These are phyloP conservation scores for Lactarius sanguifluus DNA, from an alignment of 768 basidiomycete species.

Conservation along the genomic window DNA sequence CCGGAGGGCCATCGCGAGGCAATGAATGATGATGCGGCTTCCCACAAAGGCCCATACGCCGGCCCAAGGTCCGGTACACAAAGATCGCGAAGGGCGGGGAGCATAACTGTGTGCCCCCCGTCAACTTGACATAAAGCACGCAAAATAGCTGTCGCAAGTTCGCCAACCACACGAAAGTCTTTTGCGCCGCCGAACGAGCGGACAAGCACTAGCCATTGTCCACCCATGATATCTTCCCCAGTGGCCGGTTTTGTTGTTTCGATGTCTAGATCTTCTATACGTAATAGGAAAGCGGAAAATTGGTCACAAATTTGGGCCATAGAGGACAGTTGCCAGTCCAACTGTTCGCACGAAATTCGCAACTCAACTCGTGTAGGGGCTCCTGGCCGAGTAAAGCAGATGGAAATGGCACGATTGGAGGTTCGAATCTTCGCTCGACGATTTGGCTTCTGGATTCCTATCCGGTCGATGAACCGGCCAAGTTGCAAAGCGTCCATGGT, in stretches of 20 bases:
- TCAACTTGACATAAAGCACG: neutral
- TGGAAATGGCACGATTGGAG: neutral
- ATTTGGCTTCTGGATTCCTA: no score
- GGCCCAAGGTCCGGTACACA: neutral
- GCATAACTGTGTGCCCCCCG: neutral
- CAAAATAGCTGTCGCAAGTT: neutral
- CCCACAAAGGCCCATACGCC: neutral
- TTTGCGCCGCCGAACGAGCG: neutral
- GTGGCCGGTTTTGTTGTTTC: neutral
- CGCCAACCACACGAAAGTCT: neutral
- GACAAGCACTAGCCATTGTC: neutral
- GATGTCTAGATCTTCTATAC: neutral
- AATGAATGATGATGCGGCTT: neutral
- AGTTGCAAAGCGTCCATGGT: no score
- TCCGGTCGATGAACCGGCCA: no score
- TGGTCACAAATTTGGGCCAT: neutral
- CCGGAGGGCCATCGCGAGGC: neutral
- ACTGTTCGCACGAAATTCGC: neutral
- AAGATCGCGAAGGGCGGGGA: neutral
- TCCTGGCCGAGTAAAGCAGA: neutral
- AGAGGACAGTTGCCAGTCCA: neutral
- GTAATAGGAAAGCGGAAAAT: neutral
- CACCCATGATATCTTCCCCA: neutral
- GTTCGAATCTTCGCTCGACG: no score
- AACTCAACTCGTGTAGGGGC: neutral